Conservation (phyloP, 768 basidiomycete species). For the Pleurotus citrinopileatus region DNA sequence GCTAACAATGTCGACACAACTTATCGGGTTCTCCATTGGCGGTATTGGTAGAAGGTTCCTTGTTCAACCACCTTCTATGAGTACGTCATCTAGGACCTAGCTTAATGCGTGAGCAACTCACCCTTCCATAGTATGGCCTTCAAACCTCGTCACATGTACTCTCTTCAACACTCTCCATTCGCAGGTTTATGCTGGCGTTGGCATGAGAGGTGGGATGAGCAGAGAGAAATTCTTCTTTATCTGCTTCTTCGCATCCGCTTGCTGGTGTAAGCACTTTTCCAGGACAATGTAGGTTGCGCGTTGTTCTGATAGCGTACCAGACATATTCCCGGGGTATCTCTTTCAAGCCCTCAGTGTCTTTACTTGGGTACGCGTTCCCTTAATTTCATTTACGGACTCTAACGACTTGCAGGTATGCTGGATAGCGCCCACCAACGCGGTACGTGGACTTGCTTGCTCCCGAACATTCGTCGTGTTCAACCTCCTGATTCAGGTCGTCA, state of each 20-base stretch:
- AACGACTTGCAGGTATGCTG: slow-evolving; percentile 24
- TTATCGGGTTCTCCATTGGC: slow-evolving; percentile 85
- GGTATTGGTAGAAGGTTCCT: slow-evolving; percentile 70
- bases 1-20: slow-evolving; percentile 69
- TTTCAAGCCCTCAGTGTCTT: slow-evolving; percentile 65
- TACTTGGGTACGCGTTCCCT: slow-evolving; percentile 38
- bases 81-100: slow-evolving; percentile 28
- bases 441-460: background rate
- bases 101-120: slow-evolving; percentile 13
- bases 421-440: slow-evolving; percentile 69
- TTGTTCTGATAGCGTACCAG: too few species aligned
- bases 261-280: slow-evolving; percentile 48
- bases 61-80: slow-evolving; percentile 71
- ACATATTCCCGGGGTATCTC: slow-evolving; percentile 67
- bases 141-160: slow-evolving; percentile 69
- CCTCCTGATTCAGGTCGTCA: slow-evolving; percentile 39
- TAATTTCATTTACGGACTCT: background rate
- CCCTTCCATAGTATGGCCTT: slow-evolving; percentile 68
- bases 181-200: slow-evolving; percentile 63
- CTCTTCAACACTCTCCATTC: slow-evolving; percentile 82
- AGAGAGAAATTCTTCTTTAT: slow-evolving; percentile 78
- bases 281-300: too few species aligned
- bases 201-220: slow-evolving; percentile 61
- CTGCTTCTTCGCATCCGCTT: slow-evolving; percentile 51
- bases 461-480: background rate